Percentiles rank a stretch among this genome's conserved stretches.
Evolutionary conservation across 1,139 yeast genomes (phyloP).

Genomic region (Lizanozyma gosingica): DNA sequence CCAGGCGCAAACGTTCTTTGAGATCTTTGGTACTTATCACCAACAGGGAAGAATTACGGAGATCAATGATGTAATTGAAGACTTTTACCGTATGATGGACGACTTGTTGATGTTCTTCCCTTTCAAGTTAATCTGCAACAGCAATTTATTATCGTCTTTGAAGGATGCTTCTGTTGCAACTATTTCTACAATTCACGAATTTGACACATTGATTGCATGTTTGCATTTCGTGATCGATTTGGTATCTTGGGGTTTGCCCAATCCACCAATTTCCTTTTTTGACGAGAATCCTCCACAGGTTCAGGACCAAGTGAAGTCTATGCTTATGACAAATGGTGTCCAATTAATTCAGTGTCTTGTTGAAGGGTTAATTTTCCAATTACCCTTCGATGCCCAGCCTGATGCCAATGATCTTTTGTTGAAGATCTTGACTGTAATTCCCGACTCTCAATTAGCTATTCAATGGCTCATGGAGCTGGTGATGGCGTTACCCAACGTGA

Average conservation of each 20-base stretch:
- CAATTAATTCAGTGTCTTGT: conserved; percentile 46
- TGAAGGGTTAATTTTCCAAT: conserved; percentile 60
- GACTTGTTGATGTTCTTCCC: conserved; percentile 81
- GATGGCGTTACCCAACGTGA: conserved; percentile 52
- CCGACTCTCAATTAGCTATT: conserved; percentile 32
- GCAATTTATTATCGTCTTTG: conserved; percentile 49
- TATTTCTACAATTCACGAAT: conserved; percentile 48
- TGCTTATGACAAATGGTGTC: conserved; percentile 46
- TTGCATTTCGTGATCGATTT: conserved; percentile 74
- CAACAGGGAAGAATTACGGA: conserved; percentile 23
- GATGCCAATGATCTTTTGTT: conserved; percentile 73
- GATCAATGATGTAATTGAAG: conserved; percentile 75
- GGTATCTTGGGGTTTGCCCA: conserved; percentile 72
- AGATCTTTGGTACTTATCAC: conserved; percentile 16
- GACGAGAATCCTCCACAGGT: conserved; percentile 43
- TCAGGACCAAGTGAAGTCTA: conserved; percentile 35
- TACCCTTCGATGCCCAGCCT: conserved; percentile 60
- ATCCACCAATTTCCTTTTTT: conserved; percentile 69
- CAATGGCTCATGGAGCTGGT: conserved; percentile 57
- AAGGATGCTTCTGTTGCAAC: conserved; percentile 54
- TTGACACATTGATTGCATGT: conserved; percentile 62
- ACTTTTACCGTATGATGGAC: conserved; percentile 75
- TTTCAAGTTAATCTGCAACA: conserved; percentile 46
- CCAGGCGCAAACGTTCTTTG: conserved; percentile 36
- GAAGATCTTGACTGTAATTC: conserved; percentile 51